These are phyloP conservation scores for Euphorbia tirucalli DNA, from an alignment of 345 rosid species.

Conservation along the genomic window DNA sequence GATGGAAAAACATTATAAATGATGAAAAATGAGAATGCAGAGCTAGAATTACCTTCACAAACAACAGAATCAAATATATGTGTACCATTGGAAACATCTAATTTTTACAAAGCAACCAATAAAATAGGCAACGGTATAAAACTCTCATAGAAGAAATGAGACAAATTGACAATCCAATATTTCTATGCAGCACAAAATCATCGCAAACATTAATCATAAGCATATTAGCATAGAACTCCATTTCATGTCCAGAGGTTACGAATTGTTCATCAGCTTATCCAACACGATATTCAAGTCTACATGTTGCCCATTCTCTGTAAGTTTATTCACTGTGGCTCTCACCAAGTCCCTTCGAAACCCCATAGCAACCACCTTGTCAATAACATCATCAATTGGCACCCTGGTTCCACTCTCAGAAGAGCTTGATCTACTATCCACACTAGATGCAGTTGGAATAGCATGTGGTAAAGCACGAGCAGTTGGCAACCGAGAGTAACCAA, in stretches of 20 bases:
- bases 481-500: constrained; percentile 31
- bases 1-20: too few species aligned
- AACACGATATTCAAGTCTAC: constrained; percentile 49
- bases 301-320: constrained; percentile 48
- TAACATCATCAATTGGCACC: constrained; percentile 36
- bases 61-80: neutral
- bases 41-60: neutral
- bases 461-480: constrained; percentile 42
- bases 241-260: constrained; percentile 13
- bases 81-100: neutral
- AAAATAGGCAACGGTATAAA: neutral
- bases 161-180: neutral
- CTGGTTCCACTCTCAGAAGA: constrained; percentile 27
- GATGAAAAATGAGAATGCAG: too few species aligned
- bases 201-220: constrained; percentile 6
- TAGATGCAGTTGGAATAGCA: constrained; percentile 51
- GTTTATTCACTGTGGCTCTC: constrained; percentile 42
- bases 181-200: constrained; percentile 1
- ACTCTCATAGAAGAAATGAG: neutral
- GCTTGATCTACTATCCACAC: constrained; percentile 29
- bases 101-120: constrained; percentile 5
- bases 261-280: constrained; percentile 47
- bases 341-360: constrained; percentile 65
- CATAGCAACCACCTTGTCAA: constrained; percentile 57
- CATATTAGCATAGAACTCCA: neutral